Base-by-base conservation (phyloP, 2,329 filamentous ascomycete genomes). In the Pezicula radicicola region DNA sequence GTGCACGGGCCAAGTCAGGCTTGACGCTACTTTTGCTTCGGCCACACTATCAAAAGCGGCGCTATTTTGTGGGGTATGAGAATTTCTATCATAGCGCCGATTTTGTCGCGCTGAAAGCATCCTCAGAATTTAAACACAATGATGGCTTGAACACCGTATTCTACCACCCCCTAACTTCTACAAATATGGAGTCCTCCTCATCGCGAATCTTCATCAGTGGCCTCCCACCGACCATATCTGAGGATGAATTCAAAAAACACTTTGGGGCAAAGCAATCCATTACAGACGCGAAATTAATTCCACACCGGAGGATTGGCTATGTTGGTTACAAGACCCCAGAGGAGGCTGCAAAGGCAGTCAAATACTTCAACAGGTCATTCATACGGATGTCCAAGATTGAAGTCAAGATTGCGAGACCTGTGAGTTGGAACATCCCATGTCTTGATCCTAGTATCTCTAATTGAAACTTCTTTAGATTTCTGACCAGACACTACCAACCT, bases 321-420 rank as follows among this genome's bases (percentile, higher is more conserved):
- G 84, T 99, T 54, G 94, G 94, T 57, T 97, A 93, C 78, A 92
- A 89, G 73, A 89, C 83, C 48, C 76, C 88, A 13, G 84, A 93
- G 56, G 87, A 90, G 67, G 94, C 94, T 51, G 77, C 82, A 52
- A 83, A 85, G 66, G 93, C 94, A 42, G 88, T 95, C 68, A 92
- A 89, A 71, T 96, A 96, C 75, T 97, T 97, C 78, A 92, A 99
- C 77, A 90, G 84, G 68, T 87, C 92, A 57, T 99, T 91, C 72
- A 91, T 99, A 64, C 90, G 91, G 63, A 94, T 97, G 89, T 96
- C 92, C 52, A 95, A 87, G 75, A 91, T 99, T 64, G 81, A 80
- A 28, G 94, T 97, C 56, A 92, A 97, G 74, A 75, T 94, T 65
- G 94, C 94, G 51, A 86, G 83, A 68, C 87, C 94, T 54, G 88